Evolutionary conservation across 805 yeast species (phyloP).

Genomic region (Candida boidinii): DNA sequence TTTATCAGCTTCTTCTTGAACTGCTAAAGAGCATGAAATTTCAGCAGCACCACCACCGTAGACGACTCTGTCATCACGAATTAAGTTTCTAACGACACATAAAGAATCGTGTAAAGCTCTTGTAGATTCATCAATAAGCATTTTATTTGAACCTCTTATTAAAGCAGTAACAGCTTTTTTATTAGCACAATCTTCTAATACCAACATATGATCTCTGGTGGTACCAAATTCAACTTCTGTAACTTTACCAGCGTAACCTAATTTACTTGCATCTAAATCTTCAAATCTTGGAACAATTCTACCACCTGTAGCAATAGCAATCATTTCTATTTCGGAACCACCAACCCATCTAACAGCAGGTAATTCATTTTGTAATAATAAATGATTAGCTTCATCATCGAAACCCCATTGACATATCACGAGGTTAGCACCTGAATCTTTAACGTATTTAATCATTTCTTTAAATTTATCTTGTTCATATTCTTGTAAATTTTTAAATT

Average conservation of each 20-base stretch:
- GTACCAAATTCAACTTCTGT: slow-evolving; percentile 93
- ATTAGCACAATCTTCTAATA: slow-evolving; percentile 82
- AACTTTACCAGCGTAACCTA: slow-evolving; percentile 82
- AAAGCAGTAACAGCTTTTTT: slow-evolving; percentile 87
- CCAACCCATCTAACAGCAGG: slow-evolving; percentile 99
- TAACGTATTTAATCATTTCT: slow-evolving; percentile 83
- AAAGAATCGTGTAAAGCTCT: slow-evolving; percentile 95
- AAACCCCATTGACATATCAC: slow-evolving; percentile 99
- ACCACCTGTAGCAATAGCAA: slow-evolving; percentile 97
- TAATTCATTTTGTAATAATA: slow-evolving; percentile 75
- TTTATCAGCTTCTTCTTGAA: slow-evolving; percentile 83
- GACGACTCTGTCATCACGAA: slow-evolving; percentile 88
- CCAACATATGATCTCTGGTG: slow-evolving; percentile 91
- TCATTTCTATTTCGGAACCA: slow-evolving; percentile 89
- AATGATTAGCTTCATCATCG: slow-evolving; percentile 96
- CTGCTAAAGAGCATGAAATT: slow-evolving; percentile 85
- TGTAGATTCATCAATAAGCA: slow-evolving; percentile 95
- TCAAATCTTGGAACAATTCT: slow-evolving; percentile 96
- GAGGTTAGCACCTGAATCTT: slow-evolving; percentile 86
- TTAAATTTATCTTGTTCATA: slow-evolving; percentile 88
- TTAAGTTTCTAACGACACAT: slow-evolving; percentile 94
- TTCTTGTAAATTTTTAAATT: slow-evolving; percentile 80
- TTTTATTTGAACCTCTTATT: slow-evolving; percentile 91
- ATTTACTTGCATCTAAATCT: slow-evolving; percentile 71
- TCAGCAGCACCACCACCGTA: slow-evolving; percentile 99